Evolutionary conservation across 257 asterid genomes (phyloP).

Genomic region (Cynanchum wilfordii): DNA sequence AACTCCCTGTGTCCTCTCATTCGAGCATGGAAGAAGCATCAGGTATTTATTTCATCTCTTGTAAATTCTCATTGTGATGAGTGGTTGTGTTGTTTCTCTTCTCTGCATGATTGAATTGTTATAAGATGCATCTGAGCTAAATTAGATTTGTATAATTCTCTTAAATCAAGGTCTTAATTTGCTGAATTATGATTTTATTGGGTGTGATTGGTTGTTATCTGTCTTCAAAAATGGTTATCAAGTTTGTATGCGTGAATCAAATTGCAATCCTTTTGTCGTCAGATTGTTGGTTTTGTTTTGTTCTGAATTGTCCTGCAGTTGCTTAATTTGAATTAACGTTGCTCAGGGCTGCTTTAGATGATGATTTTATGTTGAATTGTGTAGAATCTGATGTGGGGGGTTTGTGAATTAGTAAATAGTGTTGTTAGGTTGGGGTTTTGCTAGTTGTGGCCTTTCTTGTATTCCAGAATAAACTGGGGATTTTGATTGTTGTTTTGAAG

Average conservation of each 20-base stretch:
- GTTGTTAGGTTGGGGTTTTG: conserved; percentile 10
- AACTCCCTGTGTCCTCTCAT: conserved; percentile 23
- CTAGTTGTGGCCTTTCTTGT: conserved; percentile 16
- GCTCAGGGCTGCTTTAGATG: conserved; percentile 18
- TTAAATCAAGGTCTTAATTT: conserved; percentile 24
- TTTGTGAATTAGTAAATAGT: conserved; percentile 16
- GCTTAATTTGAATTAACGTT: conserved; percentile 19
- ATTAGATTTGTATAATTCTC: conserved; percentile 32
- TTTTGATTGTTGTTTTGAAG: conserved; percentile 28
- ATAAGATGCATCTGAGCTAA: conserved; percentile 9
- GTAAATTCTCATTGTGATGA: conserved; percentile 21
- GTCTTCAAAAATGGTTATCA: conserved; percentile 1
- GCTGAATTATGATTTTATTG: conserved; percentile 24
- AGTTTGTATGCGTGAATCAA: neutral
- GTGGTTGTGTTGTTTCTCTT: conserved; percentile 11
- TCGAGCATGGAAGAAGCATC: conserved; percentile 35
- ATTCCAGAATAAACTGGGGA: conserved; percentile 26
- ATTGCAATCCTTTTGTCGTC: conserved; percentile 8
- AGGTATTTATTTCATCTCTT: conserved; percentile 33
- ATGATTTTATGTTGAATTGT: conserved; percentile 20
- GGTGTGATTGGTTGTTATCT: neutral
- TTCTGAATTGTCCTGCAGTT: conserved; percentile 16
- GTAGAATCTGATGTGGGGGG: conserved; percentile 23
- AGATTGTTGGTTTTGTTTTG: conserved; percentile 15
- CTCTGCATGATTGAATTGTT: conserved; percentile 8